These are phyloP conservation scores for Ogataea corticis DNA, from an alignment of 805 yeast species.

Conservation along the genomic window DNA sequence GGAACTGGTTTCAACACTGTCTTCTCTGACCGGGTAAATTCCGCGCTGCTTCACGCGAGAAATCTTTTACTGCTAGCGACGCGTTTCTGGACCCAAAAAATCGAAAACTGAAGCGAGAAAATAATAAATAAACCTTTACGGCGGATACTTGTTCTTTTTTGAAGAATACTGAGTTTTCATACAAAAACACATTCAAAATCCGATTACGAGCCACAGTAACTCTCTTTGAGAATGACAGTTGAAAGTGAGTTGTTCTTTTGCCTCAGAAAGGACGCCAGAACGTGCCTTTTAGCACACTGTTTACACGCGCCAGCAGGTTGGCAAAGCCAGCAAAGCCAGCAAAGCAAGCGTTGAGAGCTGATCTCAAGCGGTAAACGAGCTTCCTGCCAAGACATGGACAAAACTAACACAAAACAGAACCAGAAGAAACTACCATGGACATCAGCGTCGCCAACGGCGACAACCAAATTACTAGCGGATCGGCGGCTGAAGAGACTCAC, in stretches of 20 bases:
- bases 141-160: conserved; percentile 7
- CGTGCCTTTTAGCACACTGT: too few relatives aligned
- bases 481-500: conserved; percentile 10
- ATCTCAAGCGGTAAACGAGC: too few relatives aligned
- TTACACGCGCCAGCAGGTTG: conserved; percentile 7
- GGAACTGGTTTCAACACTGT: too few relatives aligned
- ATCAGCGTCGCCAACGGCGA: conserved; percentile 7
- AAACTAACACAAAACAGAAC: conserved; percentile 10
- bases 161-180: conserved; percentile 1
- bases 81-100: conserved; percentile 6
- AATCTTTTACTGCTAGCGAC: neutral
- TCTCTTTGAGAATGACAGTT: conserved; percentile 19
- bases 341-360: neutral
- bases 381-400: neutral
- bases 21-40: conserved; percentile 10
- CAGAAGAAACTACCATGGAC: conserved; percentile 13
- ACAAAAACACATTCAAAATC: neutral
- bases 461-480: conserved; percentile 3
- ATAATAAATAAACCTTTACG: conserved; percentile 3
- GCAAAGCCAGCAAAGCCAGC: neutral
- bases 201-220: neutral
- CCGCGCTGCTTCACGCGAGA: conserved; percentile 1
- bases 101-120: conserved; percentile 1
- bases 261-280: neutral
- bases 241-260: conserved; percentile 22